These are phyloP conservation scores for Alternaria sp. DNA, from an alignment of 2,329 filamentous ascomycete genomes.

Conservation along the genomic window DNA sequence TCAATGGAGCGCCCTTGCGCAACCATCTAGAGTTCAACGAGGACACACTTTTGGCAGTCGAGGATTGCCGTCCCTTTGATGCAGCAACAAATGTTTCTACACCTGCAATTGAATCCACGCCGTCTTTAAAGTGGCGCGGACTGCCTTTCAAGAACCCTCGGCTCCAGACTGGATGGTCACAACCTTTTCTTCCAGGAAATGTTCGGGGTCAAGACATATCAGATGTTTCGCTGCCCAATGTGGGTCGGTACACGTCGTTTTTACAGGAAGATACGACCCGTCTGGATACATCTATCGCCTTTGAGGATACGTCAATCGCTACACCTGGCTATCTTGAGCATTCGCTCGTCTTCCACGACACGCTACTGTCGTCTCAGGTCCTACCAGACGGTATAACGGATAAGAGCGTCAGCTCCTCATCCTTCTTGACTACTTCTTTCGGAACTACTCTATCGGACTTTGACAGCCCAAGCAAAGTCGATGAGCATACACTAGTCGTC, in stretches of 20 bases:
- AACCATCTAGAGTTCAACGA: conserved; percentile 62
- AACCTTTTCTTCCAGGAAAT: conserved; percentile 33
- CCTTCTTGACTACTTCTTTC: conserved; percentile 46
- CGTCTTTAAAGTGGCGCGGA: conserved; percentile 40
- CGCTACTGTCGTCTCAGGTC: conserved; percentile 66
- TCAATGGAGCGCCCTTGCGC: conserved; percentile 67
- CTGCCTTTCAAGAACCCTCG: conserved; percentile 18
- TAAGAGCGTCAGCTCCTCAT: conserved; percentile 39
- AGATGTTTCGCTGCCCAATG: conserved; percentile 23
- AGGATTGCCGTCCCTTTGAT: conserved; percentile 48
- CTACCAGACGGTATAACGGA: conserved; percentile 27
- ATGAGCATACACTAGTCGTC: conserved; percentile 8
- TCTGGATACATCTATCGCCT: conserved; percentile 33
- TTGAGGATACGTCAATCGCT: conserved; percentile 21
- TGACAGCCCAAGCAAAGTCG: conserved; percentile 29
- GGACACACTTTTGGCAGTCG: conserved; percentile 58
- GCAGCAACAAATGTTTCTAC: conserved; percentile 29
- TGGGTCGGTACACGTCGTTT: conserved; percentile 14
- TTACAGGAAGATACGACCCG: conserved; percentile 24
- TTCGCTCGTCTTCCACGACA: conserved; percentile 74
- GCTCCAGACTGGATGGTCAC: conserved; percentile 41
- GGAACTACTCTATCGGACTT: conserved; percentile 39
- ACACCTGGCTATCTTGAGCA: conserved; percentile 71
- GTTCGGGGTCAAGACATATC: not conserved
- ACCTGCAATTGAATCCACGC: conserved; percentile 4